Conservation (phyloP, 306 rosid genomes). For the Rosa lucieae region DNA sequence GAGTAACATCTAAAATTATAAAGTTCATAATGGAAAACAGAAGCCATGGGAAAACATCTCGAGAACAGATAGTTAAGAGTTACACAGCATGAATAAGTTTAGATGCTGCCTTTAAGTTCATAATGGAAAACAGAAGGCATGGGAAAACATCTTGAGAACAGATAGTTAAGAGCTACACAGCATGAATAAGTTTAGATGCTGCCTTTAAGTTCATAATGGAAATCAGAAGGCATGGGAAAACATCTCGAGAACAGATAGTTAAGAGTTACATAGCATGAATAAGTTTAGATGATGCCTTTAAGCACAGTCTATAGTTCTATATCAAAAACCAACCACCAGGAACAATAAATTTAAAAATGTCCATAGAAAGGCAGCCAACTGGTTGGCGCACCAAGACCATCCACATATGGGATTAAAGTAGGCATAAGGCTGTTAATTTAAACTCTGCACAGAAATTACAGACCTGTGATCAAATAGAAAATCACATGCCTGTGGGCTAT, state of each 20-base stretch:
- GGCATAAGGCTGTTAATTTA: background rate
- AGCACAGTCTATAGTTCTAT: background rate
- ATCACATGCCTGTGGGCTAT: background rate
- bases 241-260: constrained; percentile 1
- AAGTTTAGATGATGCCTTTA: constrained; percentile 5
- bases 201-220: background rate
- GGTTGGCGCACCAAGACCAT: background rate
- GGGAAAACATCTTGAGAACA: constrained; percentile 7
- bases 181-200: constrained; percentile 5
- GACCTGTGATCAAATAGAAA: background rate
- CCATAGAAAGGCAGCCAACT: constrained; percentile 2
- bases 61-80: constrained; percentile 8
- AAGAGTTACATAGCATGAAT: background rate
- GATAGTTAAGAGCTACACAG: background rate
- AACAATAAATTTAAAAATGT: background rate
- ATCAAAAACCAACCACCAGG: background rate
- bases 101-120: background rate
- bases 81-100: background rate
- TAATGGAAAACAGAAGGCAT: background rate
- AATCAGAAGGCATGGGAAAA: constrained; percentile 5
- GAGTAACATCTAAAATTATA: background rate
- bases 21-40: background rate
- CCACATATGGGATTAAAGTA: background rate
- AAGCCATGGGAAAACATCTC: constrained; percentile 8
- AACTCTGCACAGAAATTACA: background rate